Base-by-base conservation (phyloP, 2,329 filamentous ascomycete genomes). In the Cladophialophora chaetospira region DNA sequence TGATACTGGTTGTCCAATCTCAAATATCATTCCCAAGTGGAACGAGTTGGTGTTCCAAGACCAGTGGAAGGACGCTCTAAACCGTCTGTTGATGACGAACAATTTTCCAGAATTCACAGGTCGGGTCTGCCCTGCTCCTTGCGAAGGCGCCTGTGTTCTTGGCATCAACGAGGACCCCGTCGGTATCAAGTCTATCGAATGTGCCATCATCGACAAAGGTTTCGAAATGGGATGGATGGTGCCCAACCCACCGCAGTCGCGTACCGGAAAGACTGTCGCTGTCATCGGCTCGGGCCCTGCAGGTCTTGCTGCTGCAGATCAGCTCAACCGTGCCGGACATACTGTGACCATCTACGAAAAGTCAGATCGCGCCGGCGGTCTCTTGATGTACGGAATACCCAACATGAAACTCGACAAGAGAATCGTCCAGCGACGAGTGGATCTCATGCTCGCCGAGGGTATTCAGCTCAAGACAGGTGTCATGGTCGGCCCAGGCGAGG, bases 341-440 rank as follows among this genome's bases (percentile, higher is more conserved):
- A 77, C 72, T 3, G 91, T 97, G 53, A 96, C 91, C 10, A 85
- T 97, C 15, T 97, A 94, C 70, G 93, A 97, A 81, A 90, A 93
- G 63, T 85, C 91, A 58, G 93, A 97, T 71, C 90, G 93, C 64
- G 79, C 88, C 56, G 93, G 93, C 76, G 93, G 93, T 73, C 81
- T 97, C 53, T 84, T 97, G 69, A 97, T 97, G 93, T 97, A 97
- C 71, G 93, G 93, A 66, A 97, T 97, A 66, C 93, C 93, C 65
- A 97, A 97, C 81, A 97, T 97, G 93, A 97, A 97, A 81, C 88
- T 97, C 38, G 93, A 97, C 79, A 97, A 97, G 83, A 91, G 91
- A 71, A 87, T 97, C 63, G 93, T 97, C 59, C 93, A 97, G 81
- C 89, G 93, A 50, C 89, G 93, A 73, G 91, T 94, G 46, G 90